These are phyloP conservation scores for Salix udensis DNA, from an alignment of 345 rosid species.

Conservation along the genomic window DNA sequence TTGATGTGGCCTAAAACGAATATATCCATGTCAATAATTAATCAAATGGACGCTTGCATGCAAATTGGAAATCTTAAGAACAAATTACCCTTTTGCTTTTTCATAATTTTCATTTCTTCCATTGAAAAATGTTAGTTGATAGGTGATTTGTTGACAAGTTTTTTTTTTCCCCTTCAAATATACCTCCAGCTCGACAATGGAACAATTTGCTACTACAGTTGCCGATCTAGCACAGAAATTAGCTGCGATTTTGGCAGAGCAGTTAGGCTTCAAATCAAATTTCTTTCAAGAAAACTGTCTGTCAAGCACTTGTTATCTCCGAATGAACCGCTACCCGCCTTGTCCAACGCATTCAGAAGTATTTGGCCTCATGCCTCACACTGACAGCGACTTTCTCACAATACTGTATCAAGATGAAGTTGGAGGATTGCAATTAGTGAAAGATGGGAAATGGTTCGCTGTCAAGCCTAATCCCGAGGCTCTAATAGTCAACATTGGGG, in stretches of 20 bases:
- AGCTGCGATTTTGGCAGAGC: slow-evolving; percentile 65
- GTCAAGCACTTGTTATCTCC: slow-evolving; percentile 70
- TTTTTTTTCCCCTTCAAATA: neutral
- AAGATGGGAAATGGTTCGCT: slow-evolving; percentile 74
- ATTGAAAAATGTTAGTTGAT: neutral
- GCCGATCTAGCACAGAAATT: slow-evolving; percentile 57
- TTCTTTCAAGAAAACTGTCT: slow-evolving; percentile 63
- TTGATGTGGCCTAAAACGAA: neutral
- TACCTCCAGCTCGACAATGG: slow-evolving; percentile 56
- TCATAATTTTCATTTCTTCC: neutral
- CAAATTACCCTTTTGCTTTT: neutral
- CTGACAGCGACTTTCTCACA: slow-evolving; percentile 95
- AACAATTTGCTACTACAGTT: slow-evolving; percentile 54
- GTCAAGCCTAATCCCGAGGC: slow-evolving; percentile 83
- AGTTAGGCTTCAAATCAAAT: slow-evolving; percentile 44
- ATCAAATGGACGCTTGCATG: neutral
- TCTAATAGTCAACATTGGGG: slow-evolving; percentile 81
- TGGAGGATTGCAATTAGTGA: slow-evolving; percentile 83
- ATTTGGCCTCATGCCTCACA: slow-evolving; percentile 85
- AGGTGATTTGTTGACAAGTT: neutral
- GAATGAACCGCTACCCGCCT: slow-evolving; percentile 86
- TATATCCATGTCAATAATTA: neutral
- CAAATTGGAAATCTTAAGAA: no score
- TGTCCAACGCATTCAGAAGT: slow-evolving; percentile 52
- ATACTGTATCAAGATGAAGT: slow-evolving; percentile 80